Evolutionary conservation across 1,139 yeast genomes (phyloP).

Genomic region (Yamadazyma songkhlaensis): DNA sequence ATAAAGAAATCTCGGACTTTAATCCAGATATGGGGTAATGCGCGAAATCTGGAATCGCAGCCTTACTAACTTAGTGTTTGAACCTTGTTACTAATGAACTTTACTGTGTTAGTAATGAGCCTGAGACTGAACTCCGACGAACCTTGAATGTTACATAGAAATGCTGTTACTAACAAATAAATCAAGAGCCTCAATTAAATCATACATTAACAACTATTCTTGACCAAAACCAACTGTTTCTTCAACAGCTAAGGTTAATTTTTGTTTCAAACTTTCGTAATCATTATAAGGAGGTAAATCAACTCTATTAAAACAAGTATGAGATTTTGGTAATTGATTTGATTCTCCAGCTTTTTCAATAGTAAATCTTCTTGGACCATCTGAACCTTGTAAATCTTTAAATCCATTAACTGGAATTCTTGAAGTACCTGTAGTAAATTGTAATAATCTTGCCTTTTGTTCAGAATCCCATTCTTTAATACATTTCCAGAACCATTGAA

Average conservation of each 20-base stretch:
- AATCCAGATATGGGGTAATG: too few relatives aligned
- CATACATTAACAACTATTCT: conserved; percentile 44
- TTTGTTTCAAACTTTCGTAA: conserved; percentile 73
- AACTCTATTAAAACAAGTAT: conserved; percentile 92
- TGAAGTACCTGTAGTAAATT: conserved; percentile 97
- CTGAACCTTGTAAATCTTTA: conserved; percentile 97
- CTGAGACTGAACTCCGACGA: too few relatives aligned
- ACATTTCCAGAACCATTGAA: conserved; percentile 98
- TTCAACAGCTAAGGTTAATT: conserved; percentile 83
- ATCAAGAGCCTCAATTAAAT: too few relatives aligned
- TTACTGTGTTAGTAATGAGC: too few relatives aligned
- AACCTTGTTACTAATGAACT: too few relatives aligned
- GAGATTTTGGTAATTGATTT: conserved; percentile 92
- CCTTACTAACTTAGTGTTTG: too few relatives aligned
- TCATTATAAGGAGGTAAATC: conserved; percentile 83
- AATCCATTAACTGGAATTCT: conserved; percentile 98
- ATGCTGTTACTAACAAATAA: too few relatives aligned
- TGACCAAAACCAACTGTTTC: conserved; percentile 97
- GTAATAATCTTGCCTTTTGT: conserved; percentile 91
- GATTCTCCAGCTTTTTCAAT: conserved; percentile 97
- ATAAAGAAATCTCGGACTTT: too few relatives aligned
- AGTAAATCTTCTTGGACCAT: conserved; percentile 97
- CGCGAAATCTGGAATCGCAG: too few relatives aligned
- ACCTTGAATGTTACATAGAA: too few relatives aligned
- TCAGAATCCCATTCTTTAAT: conserved; percentile 94